phyloP scores from a whole-genome alignment of 805 yeast genomes.

The Schwanniomyces vanrijiae region DNA sequence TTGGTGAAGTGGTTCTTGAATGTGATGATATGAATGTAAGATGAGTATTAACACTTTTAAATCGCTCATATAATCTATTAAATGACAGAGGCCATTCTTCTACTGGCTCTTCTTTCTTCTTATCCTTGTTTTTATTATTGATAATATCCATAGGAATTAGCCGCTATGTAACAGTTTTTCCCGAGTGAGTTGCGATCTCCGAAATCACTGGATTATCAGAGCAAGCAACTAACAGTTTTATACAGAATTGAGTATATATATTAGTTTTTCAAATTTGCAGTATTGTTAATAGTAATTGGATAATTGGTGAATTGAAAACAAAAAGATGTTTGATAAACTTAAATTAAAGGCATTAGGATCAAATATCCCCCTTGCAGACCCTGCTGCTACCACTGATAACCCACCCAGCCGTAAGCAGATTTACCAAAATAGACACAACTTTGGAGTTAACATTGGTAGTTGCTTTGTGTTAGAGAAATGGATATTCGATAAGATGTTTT shows the following conservation, averaged over 20 bases:
- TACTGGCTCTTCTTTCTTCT: background rate
- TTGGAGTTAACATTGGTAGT: constrained; percentile 86
- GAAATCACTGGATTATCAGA: background rate
- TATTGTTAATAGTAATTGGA: background rate
- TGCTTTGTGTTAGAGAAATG: constrained; percentile 79
- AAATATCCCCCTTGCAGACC: constrained; percentile 21
- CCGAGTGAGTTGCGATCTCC: background rate
- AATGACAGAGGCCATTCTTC: constrained; percentile 9
- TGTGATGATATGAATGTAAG: constrained; percentile 39
- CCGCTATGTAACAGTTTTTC: background rate
- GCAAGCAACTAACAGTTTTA: background rate
- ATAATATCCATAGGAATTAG: background rate
- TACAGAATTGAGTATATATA: background rate
- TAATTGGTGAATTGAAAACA: background rate
- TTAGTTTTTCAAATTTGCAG: background rate
- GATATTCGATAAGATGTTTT: constrained; percentile 65
- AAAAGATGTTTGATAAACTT: constrained; percentile 28
- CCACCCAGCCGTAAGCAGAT: constrained; percentile 46
- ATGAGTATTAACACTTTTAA: constrained; percentile 35
- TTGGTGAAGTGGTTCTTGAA: constrained; percentile 32
- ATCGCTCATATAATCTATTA: constrained; percentile 15
- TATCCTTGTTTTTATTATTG: background rate
- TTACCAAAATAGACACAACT: constrained; percentile 61
- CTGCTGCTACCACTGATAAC: constrained; percentile 25
- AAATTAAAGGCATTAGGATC: constrained; percentile 31